Base-by-base conservation (phyloP, 2,329 filamentous ascomycete genomes). In the Neonectria coccinea region DNA sequence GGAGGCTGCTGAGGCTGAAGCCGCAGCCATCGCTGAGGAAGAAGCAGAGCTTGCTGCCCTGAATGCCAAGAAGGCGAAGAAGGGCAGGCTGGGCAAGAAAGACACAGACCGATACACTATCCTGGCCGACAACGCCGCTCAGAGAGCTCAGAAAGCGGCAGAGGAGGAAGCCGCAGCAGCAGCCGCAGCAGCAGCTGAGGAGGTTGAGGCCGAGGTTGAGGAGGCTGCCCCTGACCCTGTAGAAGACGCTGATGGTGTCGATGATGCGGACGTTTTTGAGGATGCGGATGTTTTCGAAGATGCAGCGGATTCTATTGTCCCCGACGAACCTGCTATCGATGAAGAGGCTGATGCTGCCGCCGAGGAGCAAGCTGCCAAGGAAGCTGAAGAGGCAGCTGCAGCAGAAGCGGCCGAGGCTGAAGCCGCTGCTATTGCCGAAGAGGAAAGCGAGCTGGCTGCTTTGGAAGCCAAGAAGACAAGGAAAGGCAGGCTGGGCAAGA, bases 401-500 rank as follows among this genome's bases (percentile, higher is more conserved):
- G 57, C 57, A 29, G 29, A 29, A 29, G 29, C 29, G 7, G 29
- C 8, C 9, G 29, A 29, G 29, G 29, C 29, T 4, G 67, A 67
- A 50, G 53, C 56, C 25, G 65, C 57, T n/a, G 60, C 59, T 9
- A 51, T 70, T 45, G 66, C 66, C 3, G 64, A 67, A n/a, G 77
- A 81, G 54, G 78, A 82, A 65, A 73, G 75, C 22, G 79, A 84
- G 59, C 70, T 83, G 4, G 79, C 75, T 25, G 72, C 75, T 2
- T 73, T 85, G 4, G 82, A 81, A 45, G 77, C 79, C 31, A 87
- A 86, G 72, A 86, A 84, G 68, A 79, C 79, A 8, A 85, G 82
- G 70, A 87, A 84, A 74, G 76, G 77, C 62, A 85, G 78, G 64
- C 68, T 84, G 9, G 73, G 70, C 6, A 85, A 80, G 70, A 83